Conservation (phyloP, 345 rosid genomes). For the Bruguiera sexangula region DNA sequence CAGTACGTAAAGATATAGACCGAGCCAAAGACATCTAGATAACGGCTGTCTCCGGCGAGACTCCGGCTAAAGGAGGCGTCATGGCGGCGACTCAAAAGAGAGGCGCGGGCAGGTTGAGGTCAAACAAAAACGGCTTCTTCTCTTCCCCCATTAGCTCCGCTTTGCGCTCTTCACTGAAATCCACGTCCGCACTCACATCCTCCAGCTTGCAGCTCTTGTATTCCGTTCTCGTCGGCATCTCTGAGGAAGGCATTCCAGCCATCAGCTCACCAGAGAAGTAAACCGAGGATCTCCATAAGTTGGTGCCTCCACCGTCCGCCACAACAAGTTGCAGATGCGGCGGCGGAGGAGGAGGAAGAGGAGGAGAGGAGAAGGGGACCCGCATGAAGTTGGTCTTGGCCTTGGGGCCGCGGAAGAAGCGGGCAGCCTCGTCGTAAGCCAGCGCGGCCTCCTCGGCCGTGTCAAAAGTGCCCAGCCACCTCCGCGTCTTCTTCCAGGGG, state of each 20-base stretch:
- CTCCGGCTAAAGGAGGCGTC: not conserved
- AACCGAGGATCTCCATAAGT: not conserved
- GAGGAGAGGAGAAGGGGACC: slow-evolving; percentile 2
- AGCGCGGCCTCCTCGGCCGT: slow-evolving; percentile 40
- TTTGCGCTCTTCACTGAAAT: not conserved
- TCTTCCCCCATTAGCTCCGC: not conserved
- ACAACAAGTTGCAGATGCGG: not conserved
- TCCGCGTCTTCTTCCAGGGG: slow-evolving; percentile 39
- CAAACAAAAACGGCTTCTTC: slow-evolving; percentile 12
- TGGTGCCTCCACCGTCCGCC: not conserved
- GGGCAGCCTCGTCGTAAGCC: slow-evolving; percentile 39
- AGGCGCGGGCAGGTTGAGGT: slow-evolving; percentile 20
- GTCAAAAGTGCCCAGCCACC: slow-evolving; percentile 41
- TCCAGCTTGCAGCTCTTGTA: slow-evolving; percentile 2
- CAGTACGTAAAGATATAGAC: not conserved
- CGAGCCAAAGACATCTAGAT: not conserved
- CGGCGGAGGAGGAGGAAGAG: not conserved
- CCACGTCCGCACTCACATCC: slow-evolving; percentile 4
- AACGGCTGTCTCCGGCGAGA: not conserved
- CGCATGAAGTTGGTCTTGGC: slow-evolving; percentile 34
- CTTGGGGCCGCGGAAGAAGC: slow-evolving; percentile 32
- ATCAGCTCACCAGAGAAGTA: not conserved
- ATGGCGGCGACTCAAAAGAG: slow-evolving; percentile 4
- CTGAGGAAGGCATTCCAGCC: not conserved
- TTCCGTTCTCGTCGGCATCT: not conserved